Evolutionary conservation across 2,329 filamentous ascomycete species (phyloP), one percentile per base, ranked within the genome.

Genomic region (Botrytis porri): DNA sequence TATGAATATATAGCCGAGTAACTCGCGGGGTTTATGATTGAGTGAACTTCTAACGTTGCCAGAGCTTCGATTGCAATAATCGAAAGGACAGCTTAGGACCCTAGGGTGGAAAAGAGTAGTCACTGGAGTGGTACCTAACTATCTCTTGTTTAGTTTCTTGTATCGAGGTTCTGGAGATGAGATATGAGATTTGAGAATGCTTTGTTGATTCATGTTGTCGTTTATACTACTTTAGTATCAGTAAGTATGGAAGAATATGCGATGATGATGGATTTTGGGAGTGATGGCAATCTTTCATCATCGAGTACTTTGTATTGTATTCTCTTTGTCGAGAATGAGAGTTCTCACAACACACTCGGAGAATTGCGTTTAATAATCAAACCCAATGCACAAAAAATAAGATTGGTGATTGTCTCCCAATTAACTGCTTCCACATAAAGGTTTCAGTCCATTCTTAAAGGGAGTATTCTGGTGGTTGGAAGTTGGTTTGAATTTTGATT

Each of bases 221-320:
- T n/a, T 51, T 5, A n/a, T 4, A 51, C 20, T 6, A 10, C 22
- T 7, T 1, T 48, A 48, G 1, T 48, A 10, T 4, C 45, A 10
- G 43, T 22, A 43, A 2, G 1, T 18, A 48, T 48, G 20, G 8
- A 7, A 51, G 0, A n/a, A 16, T 51, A n/a, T 14, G 16, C 25
- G 12, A 16, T 12, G 5, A 25, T 54, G 0, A 14, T 3, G 7
- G 39, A 1, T 1, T 7, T n/a, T 51, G 10, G 3, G 0, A 1
- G 25, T n/a, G 48, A n/a, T 12, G 16, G 4, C 12, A 25, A 54
- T n/a, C 1, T 0, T 6, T 5, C 25, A n/a, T 6, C 0, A 0
- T 54, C 12, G 1, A n/a, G 12, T 4, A n/a, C 2, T 0, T 51
- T n/a, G 4, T n/a, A 0, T 51, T n/a, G 4, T n/a, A 3, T 51